phyloP scores from a whole-genome alignment of 768 basidiomycete species.

The Kwoniella botswanensis region DNA sequence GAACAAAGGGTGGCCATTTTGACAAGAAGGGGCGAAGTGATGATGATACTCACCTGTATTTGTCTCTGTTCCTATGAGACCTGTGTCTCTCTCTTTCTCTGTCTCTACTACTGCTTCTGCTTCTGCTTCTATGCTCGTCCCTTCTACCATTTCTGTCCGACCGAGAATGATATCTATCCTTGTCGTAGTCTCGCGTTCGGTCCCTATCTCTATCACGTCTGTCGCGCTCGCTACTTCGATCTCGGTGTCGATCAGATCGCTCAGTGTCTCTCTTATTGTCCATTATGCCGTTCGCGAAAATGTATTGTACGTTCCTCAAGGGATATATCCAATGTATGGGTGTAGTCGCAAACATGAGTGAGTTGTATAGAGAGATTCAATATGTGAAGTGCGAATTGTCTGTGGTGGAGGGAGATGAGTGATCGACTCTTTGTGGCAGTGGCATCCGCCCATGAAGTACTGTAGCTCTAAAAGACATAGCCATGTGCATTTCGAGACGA shows the following conservation, averaged over 20 bases:
- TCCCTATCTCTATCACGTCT: slow-evolving; percentile 9
- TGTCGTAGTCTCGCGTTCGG: not conserved
- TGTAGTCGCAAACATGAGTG: not conserved
- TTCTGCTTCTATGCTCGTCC: not conserved
- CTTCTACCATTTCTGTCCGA: slow-evolving; percentile 6
- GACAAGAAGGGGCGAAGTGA: not conserved
- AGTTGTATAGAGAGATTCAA: too few relatives aligned
- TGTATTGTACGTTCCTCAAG: too few relatives aligned
- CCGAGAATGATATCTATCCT: slow-evolving; percentile 10
- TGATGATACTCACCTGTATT: slow-evolving; percentile 3
- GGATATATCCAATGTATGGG: not conserved
- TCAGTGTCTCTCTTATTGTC: not conserved
- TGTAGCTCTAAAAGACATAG: too few relatives aligned
- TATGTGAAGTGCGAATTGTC: too few relatives aligned
- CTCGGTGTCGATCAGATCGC: slow-evolving; percentile 1
- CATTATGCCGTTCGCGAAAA: not conserved
- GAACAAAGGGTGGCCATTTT: not conserved
- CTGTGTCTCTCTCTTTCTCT: slow-evolving; percentile 12
- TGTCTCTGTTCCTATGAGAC: slow-evolving; percentile 3
- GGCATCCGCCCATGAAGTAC: too few relatives aligned
- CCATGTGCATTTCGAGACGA: too few relatives aligned
- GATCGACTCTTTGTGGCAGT: too few relatives aligned
- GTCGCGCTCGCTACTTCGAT: slow-evolving; percentile 12
- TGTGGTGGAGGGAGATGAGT: too few relatives aligned
- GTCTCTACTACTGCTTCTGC: slow-evolving; percentile 9